Evolutionary conservation across 1,284 basidiomycete genomes (phyloP), one percentile per base, ranked within the genome.

Genomic region (Trametes pubescens): DNA sequence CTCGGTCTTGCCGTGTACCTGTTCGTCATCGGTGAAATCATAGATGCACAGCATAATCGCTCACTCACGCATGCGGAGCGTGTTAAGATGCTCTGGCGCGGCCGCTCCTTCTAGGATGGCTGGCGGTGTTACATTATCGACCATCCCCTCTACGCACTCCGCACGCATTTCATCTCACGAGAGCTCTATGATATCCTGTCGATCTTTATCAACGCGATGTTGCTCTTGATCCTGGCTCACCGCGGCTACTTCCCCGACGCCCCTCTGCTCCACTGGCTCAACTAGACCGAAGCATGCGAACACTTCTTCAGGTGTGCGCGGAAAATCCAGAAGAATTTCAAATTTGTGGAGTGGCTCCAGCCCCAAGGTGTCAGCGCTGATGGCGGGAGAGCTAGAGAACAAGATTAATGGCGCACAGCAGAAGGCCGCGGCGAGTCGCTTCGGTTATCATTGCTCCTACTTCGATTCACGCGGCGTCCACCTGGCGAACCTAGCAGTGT

Each of bases 191-290:
- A 79, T 49, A 80, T 82, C 54, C 38, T 74, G 4, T 21, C 58
- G 0, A 75, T 70, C 14, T 53, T 81, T 11, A 70, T 73, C 24
- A 57, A 79, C 18, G 71, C 77, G 0, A 64, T 77, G 4, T 40
- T 82, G 0, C 43, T 58, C 0, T 70, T 81, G 0, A 58, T 81
- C 2, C 18, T 77, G 35, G 71, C 76, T 43, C 69, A 81, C 62
- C 75, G 76, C 1, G 71, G 79, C 26, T 68, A 74, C 51, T 46
- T 61, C 11, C 61, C 65, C 0, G 35, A 51, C 6, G 2, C 37
- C 1, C 80, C 80, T 0, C 69, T 82, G 0, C 68, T 81, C 0
- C 80, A 77, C 2, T 83, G 81, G 80, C 73, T 82, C 9, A 73
- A 78, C 62, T 79, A 77, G 11, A 81, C 73, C 0, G 78, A 82